These are phyloP conservation scores for Spencermartinsiella ligniputridi DNA, from an alignment of 1,139 yeast genomes.

Conservation along the genomic window DNA sequence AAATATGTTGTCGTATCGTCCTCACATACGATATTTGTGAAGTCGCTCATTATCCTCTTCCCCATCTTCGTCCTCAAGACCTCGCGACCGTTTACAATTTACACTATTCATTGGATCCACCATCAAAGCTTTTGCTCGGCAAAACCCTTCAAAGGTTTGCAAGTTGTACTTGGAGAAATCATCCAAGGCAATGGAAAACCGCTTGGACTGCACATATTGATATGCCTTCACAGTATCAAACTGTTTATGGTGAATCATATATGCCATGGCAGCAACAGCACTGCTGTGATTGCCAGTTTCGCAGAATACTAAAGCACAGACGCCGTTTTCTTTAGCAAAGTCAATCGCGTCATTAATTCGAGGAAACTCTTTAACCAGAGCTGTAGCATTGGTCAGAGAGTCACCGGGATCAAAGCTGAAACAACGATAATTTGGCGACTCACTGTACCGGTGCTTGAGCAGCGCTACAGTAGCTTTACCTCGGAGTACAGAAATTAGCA, in stretches of 20 bases:
- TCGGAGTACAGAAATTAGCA: constrained; percentile 21
- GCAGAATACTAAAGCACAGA: constrained; percentile 27
- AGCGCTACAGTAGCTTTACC: constrained; percentile 10
- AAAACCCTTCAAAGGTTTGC: constrained; percentile 23
- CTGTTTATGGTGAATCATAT: constrained; percentile 21
- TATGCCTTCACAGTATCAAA: constrained; percentile 24
- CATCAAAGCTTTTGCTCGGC: constrained; percentile 16
- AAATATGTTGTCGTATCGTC: no score
- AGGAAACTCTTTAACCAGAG: constrained; percentile 19
- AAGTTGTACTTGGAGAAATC: constrained; percentile 24
- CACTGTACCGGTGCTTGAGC: constrained; percentile 13
- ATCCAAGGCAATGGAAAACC: constrained; percentile 28
- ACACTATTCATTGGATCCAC: no score
- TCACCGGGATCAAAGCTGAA: constrained; percentile 17
- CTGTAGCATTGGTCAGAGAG: constrained; percentile 13
- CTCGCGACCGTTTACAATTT: constrained; percentile 5
- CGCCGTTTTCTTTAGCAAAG: constrained; percentile 12
- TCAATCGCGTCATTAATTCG: constrained; percentile 17
- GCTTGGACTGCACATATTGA: constrained; percentile 28
- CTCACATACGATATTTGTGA: not conserved
- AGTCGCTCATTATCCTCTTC: constrained; percentile 5
- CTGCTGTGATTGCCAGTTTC: constrained; percentile 34
- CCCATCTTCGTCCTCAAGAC: constrained; percentile 9
- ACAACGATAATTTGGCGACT: constrained; percentile 7
- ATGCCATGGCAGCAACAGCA: constrained; percentile 32